Evolutionary conservation across 148 eudicot genomes (phyloP).

Genomic region (Camellia lanceoleosa): DNA sequence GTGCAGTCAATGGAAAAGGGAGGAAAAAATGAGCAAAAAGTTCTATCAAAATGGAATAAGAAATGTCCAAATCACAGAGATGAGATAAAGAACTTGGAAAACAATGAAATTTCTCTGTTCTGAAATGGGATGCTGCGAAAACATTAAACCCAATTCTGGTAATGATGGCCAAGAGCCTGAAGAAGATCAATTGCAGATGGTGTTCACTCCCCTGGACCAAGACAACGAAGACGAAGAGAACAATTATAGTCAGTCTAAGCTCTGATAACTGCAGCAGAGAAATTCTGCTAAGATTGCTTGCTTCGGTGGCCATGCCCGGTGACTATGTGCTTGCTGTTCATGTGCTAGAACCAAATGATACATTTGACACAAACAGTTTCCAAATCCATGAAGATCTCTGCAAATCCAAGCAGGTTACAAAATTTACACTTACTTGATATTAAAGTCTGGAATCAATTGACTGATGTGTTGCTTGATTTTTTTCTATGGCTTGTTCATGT

Average conservation of each 20-base stretch:
- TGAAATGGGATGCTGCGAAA: too few relatives aligned
- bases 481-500: not conserved
- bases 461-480: too few relatives aligned
- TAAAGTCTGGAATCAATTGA: not conserved
- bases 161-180: not conserved
- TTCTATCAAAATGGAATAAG: too few relatives aligned
- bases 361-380: conserved; percentile 31
- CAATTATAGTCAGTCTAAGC: conserved; percentile 27
- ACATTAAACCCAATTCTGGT: not conserved
- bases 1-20: too few relatives aligned
- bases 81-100: too few relatives aligned
- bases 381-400: conserved; percentile 42
- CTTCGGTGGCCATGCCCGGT: conserved; percentile 18
- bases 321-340: conserved; percentile 41
- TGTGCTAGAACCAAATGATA: conserved; percentile 28
- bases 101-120: too few relatives aligned
- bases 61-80: too few relatives aligned
- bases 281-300: conserved; percentile 28
- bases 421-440: not conserved
- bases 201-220: conserved; percentile 10
- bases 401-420: conserved; percentile 33
- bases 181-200: conserved; percentile 2
- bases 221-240: conserved; percentile 19
- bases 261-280: conserved; percentile 34
- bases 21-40: too few relatives aligned